Percentiles rank a stretch among this genome's conserved stretches.
These are phyloP conservation scores for Phytophthora agathidicida DNA, from an alignment of 352 stramenopile species.

Conservation along the genomic window DNA sequence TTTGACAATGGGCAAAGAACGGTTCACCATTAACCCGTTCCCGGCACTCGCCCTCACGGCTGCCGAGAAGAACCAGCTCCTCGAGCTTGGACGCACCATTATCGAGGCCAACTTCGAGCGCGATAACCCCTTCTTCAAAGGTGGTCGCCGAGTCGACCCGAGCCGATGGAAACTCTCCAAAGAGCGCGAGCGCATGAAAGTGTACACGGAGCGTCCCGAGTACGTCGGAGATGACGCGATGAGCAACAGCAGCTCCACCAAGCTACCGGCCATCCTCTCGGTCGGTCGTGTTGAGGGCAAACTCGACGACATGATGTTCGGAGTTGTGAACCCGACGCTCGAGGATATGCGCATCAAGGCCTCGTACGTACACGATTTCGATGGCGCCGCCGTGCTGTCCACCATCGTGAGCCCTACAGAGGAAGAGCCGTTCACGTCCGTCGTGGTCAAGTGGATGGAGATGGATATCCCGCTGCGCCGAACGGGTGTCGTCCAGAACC, in stretches of 20 bases:
- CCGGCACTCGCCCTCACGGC: slow-evolving; percentile 34
- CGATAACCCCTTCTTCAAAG: slow-evolving; percentile 33
- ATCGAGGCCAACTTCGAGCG: slow-evolving; percentile 41
- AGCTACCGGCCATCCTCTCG: slow-evolving; percentile 33
- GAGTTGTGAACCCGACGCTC: slow-evolving; percentile 35
- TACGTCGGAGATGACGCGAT: slow-evolving; percentile 25
- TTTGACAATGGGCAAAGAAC: slow-evolving; percentile 28
- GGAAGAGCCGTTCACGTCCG: slow-evolving; percentile 29
- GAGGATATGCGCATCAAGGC: slow-evolving; percentile 43
- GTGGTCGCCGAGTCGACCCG: slow-evolving; percentile 25
- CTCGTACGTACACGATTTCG: slow-evolving; percentile 37
- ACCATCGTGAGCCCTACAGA: slow-evolving; percentile 32
- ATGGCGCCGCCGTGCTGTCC: slow-evolving; percentile 31
- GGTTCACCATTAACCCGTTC: slow-evolving; percentile 45
- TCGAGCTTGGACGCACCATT: slow-evolving; percentile 34
- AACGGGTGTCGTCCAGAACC: slow-evolving; percentile 49
- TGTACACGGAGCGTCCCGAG: slow-evolving; percentile 38
- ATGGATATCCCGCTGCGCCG: slow-evolving; percentile 37
- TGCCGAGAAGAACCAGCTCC: slow-evolving; percentile 36
- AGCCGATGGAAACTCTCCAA: slow-evolving; percentile 39
- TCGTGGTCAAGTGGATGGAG: slow-evolving; percentile 49
- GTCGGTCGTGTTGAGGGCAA: slow-evolving; percentile 34
- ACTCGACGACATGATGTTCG: slow-evolving; percentile 48
- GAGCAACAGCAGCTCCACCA: slow-evolving; percentile 21
- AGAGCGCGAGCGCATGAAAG: slow-evolving; percentile 37